Percentiles rank a stretch among this genome's conserved stretches.
phyloP scores from a whole-genome alignment of 768 basidiomycete genomes.

The Cyclocybe aegerita region DNA sequence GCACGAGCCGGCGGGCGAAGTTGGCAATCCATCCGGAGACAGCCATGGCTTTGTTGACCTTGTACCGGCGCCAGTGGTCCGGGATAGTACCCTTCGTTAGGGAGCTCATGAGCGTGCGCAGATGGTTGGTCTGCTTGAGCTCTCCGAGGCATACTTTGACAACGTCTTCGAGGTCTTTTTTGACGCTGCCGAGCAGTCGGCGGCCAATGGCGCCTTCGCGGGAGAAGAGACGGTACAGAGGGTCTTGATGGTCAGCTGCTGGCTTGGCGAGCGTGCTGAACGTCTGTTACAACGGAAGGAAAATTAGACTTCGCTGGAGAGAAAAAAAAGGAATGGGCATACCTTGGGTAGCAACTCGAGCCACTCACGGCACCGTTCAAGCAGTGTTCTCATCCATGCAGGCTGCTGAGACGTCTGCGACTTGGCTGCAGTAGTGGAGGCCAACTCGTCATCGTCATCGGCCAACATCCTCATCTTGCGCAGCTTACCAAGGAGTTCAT shows the following conservation, averaged over 20 bases:
- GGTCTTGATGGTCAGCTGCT: slow-evolving; percentile 72
- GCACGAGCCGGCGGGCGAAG: slow-evolving; percentile 75
- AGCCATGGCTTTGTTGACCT: slow-evolving; percentile 78
- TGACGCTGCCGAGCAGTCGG: slow-evolving; percentile 76
- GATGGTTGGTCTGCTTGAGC: slow-evolving; percentile 94
- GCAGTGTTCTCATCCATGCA: slow-evolving; percentile 90
- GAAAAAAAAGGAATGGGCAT: slow-evolving; percentile 21
- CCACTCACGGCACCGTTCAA: slow-evolving; percentile 86
- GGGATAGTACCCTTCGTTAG: slow-evolving; percentile 90
- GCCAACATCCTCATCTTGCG: slow-evolving; percentile 90
- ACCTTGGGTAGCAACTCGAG: slow-evolving; percentile 74
- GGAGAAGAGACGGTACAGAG: slow-evolving; percentile 84
- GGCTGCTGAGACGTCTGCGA: slow-evolving; percentile 75
- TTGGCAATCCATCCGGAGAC: slow-evolving; percentile 87
- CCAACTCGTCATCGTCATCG: slow-evolving; percentile 86
- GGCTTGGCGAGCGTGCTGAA: slow-evolving; percentile 67
- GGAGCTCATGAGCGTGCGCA: slow-evolving; percentile 87
- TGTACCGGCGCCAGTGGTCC: slow-evolving; percentile 85
- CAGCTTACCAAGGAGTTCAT: slow-evolving; percentile 79
- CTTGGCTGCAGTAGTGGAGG: slow-evolving; percentile 53
- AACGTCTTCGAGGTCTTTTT: slow-evolving; percentile 79
- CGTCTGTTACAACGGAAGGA: slow-evolving; percentile 37
- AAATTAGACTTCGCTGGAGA: background rate
- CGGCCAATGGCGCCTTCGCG: slow-evolving; percentile 83
- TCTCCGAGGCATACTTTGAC: slow-evolving; percentile 83